phyloP scores from a whole-genome alignment of 305 asterid genomes.

The Fraxinus dipetala region DNA sequence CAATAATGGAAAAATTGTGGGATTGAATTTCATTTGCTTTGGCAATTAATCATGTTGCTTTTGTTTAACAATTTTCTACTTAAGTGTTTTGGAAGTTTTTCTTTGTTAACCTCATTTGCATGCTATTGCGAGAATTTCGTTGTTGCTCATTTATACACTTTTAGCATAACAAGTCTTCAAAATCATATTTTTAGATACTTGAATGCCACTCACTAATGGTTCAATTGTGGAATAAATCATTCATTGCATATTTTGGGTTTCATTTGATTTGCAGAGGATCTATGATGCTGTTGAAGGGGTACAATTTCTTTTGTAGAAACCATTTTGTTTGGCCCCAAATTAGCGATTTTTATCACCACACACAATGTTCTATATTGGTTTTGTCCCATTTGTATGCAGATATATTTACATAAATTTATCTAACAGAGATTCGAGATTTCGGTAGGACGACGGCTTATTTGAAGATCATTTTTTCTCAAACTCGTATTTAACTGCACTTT shows the following conservation, averaged over 20 bases:
- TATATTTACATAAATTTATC: too few species aligned
- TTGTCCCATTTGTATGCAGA: too few species aligned
- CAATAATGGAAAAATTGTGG: constrained; percentile 24
- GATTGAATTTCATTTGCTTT: constrained; percentile 17
- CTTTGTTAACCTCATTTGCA: not conserved
- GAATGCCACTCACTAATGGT: not conserved
- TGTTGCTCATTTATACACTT: not conserved
- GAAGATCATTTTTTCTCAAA: too few species aligned
- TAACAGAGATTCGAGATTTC: too few species aligned
- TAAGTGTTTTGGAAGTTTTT: not conserved
- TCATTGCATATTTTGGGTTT: not conserved
- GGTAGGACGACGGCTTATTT: too few species aligned
- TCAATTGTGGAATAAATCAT: not conserved
- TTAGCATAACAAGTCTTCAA: not conserved
- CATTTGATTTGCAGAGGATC: not conserved
- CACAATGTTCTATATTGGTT: too few species aligned
- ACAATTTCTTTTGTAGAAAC: not conserved
- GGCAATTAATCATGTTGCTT: constrained; percentile 14
- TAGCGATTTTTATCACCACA: too few species aligned
- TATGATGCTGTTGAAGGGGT: not conserved
- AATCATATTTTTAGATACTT: not conserved
- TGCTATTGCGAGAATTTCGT: not conserved
- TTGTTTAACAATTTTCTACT: not conserved
- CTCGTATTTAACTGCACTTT: too few species aligned
- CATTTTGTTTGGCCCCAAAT: too few species aligned